A percentile compares a stretch with the other conserved stretches of the same genome.
Evolutionary conservation across 163 green algal species (phyloP).

Genomic region (Volvox carteri): DNA sequence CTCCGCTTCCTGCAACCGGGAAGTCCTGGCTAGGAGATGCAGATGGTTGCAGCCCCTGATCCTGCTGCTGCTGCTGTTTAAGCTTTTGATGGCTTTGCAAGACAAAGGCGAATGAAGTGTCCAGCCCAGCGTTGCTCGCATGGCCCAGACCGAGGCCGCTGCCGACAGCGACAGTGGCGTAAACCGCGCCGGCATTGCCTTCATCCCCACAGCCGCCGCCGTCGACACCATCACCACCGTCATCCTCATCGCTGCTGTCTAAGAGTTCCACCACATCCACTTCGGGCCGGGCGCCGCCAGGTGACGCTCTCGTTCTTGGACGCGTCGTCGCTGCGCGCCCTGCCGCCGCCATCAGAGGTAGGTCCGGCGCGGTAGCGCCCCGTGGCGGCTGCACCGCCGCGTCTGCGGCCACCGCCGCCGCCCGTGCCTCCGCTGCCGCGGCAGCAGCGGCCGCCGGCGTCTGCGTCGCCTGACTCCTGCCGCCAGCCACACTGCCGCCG

Average conservation of each 20-base stretch:
- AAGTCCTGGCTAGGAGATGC: too few relatives aligned
- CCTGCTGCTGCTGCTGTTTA: background rate
- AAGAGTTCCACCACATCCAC: constrained; percentile 21
- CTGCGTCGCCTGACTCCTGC: background rate
- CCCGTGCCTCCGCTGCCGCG: background rate
- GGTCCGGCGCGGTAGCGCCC: background rate
- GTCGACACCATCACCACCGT: background rate
- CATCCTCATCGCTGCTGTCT: constrained; percentile 35
- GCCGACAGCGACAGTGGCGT: background rate
- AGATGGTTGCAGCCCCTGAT: background rate
- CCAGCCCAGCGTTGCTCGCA: background rate
- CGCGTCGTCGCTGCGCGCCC: background rate
- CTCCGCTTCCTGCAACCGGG: too few relatives aligned
- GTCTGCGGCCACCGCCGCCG: background rate
- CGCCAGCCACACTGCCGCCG: background rate
- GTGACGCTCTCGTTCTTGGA: too few relatives aligned
- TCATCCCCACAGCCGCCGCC: background rate
- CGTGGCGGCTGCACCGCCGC: background rate
- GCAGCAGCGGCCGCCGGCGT: background rate
- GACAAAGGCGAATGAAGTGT: constrained; percentile 4
- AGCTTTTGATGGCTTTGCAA: background rate
- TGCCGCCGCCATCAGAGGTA: background rate
- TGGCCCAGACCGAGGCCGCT: background rate
- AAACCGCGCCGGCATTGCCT: background rate
- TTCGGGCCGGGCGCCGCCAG: too few relatives aligned